These are phyloP conservation scores for Grigorovia transvaalensis DNA, from an alignment of 805 yeast genomes.

Conservation along the genomic window DNA sequence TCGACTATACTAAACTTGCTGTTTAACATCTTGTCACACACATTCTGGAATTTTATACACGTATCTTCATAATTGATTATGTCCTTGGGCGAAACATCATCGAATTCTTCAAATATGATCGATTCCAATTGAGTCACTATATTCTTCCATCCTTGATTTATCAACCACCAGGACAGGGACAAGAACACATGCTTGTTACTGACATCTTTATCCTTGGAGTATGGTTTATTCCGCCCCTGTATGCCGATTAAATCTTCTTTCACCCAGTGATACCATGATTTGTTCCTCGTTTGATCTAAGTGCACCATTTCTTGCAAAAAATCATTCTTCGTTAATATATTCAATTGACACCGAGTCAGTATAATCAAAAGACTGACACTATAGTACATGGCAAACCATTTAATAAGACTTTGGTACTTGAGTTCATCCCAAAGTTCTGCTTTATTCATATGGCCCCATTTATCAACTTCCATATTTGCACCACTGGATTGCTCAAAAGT, in stretches of 20 bases:
- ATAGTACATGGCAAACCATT: slow-evolving; percentile 63
- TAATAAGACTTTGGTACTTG: slow-evolving; percentile 61
- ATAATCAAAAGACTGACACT: slow-evolving; percentile 59
- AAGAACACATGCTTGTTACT: slow-evolving; percentile 71
- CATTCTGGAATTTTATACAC: slow-evolving; percentile 32
- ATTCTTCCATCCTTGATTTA: slow-evolving; percentile 73
- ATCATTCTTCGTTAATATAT: slow-evolving; percentile 77
- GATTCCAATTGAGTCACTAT: slow-evolving; percentile 43
- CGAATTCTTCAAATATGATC: slow-evolving; percentile 52
- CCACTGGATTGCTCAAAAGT: background rate
- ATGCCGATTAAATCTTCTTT: background rate
- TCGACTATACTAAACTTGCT: background rate
- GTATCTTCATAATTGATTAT: slow-evolving; percentile 54
- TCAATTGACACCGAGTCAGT: slow-evolving; percentile 75
- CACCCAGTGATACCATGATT: background rate
- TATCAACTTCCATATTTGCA: background rate
- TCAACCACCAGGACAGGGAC: slow-evolving; percentile 87
- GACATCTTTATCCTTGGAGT: slow-evolving; percentile 22
- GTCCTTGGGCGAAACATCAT: slow-evolving; percentile 57
- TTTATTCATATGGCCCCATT: slow-evolving; percentile 32
- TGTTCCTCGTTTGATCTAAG: background rate
- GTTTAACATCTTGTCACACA: slow-evolving; percentile 5
- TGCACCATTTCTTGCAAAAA: slow-evolving; percentile 36
- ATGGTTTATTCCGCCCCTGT: no score
- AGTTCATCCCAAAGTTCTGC: slow-evolving; percentile 76